A percentile compares a stretch with the other conserved stretches of the same genome.
phyloP scores from a whole-genome alignment of 768 basidiomycete species.

The Paxillus ammoniavirescens region DNA sequence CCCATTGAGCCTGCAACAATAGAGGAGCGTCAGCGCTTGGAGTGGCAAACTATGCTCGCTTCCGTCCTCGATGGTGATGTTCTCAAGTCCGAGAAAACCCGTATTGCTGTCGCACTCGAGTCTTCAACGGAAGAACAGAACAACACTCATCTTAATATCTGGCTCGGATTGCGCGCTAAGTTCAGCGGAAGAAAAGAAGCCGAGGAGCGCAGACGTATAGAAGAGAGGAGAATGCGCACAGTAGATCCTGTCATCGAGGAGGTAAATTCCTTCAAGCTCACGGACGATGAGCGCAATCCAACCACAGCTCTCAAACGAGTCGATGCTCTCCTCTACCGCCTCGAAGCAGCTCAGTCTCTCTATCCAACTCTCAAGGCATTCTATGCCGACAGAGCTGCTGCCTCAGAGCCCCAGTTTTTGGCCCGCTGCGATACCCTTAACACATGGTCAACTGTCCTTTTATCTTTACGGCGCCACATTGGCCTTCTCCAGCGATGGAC shows the following conservation, averaged over 20 bases:
- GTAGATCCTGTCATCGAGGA: conserved; percentile 87
- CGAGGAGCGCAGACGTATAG: conserved; percentile 79
- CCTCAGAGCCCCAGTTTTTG: conserved; percentile 64
- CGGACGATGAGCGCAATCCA: conserved; percentile 33
- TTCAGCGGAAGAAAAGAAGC: conserved; percentile 75
- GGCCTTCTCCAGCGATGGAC: conserved; percentile 88
- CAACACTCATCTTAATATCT: conserved; percentile 67
- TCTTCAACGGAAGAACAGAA: conserved; percentile 68
- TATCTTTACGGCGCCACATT: conserved; percentile 81
- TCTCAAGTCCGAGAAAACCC: conserved; percentile 89
- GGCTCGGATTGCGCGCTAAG: conserved; percentile 89
- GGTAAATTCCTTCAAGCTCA: conserved; percentile 71
- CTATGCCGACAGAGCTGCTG: conserved; percentile 72
- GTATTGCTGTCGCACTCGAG: conserved; percentile 80
- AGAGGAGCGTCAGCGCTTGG: conserved; percentile 78
- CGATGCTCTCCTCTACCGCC: conserved; percentile 61
- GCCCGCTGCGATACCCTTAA: conserved; percentile 86
- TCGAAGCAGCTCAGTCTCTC: conserved; percentile 81
- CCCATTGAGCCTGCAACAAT: conserved; percentile 63
- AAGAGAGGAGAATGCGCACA: conserved; percentile 77
- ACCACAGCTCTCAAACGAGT: conserved; percentile 60
- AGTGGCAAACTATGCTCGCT: conserved; percentile 95
- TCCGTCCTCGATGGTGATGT: conserved; percentile 95
- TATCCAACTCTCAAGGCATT: conserved; percentile 85
- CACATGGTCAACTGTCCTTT: conserved; percentile 88